Conservation (phyloP, 1,139 yeast species). For the Kluyveromyces sp. region DNA sequence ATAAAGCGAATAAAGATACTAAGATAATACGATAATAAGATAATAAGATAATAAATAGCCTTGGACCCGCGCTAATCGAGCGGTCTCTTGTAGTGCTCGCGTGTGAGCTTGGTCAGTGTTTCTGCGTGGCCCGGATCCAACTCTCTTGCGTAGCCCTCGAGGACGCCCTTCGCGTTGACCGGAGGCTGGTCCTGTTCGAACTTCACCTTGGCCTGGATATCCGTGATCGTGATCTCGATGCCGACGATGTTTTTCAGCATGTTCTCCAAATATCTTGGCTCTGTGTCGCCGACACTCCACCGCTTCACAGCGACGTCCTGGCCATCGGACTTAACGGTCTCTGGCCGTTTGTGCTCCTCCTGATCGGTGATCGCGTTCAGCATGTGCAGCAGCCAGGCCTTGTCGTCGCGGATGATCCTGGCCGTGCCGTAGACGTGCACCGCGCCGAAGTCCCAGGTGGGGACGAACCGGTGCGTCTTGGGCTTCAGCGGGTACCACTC, state of each 20-base stretch:
- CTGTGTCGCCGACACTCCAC: constrained; percentile 59
- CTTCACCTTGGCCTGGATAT: constrained; percentile 53
- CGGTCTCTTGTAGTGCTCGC: constrained; percentile 3
- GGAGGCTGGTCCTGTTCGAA: constrained; percentile 47
- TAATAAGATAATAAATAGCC: too few relatives aligned
- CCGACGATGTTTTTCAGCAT: constrained; percentile 55
- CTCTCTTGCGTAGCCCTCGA: constrained; percentile 37
- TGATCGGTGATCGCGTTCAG: constrained; percentile 42
- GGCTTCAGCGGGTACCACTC: constrained; percentile 53
- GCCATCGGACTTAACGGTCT: constrained; percentile 10
- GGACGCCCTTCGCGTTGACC: constrained; percentile 47
- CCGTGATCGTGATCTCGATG: constrained; percentile 45
- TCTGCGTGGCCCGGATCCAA: constrained; percentile 19
- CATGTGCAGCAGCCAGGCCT: constrained; percentile 43
- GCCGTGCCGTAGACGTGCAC: constrained; percentile 56
- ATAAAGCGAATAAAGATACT: too few relatives aligned
- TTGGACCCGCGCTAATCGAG: background rate
- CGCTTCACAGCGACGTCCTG: constrained; percentile 26
- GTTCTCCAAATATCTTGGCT: constrained; percentile 41
- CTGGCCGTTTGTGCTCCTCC: constrained; percentile 39
- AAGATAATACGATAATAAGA: too few relatives aligned
- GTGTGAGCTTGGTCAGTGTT: constrained; percentile 13
- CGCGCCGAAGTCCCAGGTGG: constrained; percentile 66
- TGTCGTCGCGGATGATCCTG: constrained; percentile 38
- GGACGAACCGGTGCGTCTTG: constrained; percentile 56